Base-by-base conservation (phyloP, 768 basidiomycete genomes). In the Calvatia gigantea region DNA sequence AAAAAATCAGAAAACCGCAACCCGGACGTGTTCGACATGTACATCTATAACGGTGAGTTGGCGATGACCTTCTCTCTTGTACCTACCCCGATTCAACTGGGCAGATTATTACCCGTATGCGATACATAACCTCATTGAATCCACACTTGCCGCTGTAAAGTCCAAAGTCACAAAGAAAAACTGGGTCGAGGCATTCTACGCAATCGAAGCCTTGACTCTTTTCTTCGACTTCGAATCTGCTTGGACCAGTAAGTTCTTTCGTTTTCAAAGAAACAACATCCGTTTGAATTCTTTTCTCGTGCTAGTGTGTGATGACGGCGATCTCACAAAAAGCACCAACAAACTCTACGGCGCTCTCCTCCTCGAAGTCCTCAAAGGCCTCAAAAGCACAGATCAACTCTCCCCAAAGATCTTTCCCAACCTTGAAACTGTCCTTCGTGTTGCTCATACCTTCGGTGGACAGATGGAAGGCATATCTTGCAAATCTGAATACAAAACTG, bases 91-190 rank as follows among this genome's bases (percentile, higher is more conserved):
- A n/a, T n/a, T n/a, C n/a, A n/a, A n/a, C n/a, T n/a, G n/a, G 31
- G 21, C 51, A 71, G 71, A 73, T 57, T 72, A 70, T 51, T 70
- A 65, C 37, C 14, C 62, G 2, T 70, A 71, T 41, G 73, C 62
- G 14, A 52, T 72, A n/a, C 60, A 73, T 23, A 67, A 71, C 47
- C 64, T 74, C 49, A 63, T 75, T n/a, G 69, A 75, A 57, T 67
- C 56, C 21, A 64, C 62, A 4, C 61, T 73, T 25, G 51, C 57
- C n/a, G 62, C 53, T 28, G 55, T 70, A 21, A 62, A 74, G 54
- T 57, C 65, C 6, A 72, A 72, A 47, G 59, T 73, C 19, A 49
- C 43, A n/a, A 65, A 67, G 39, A 70, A 73, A 50, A 59, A 66
- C 11, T 71, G 67, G 63, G 64, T 69, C 42, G 69, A 70, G 23